A percentile compares a stretch with the other conserved stretches of the same genome.
phyloP scores from a whole-genome alignment of 176 grass and related monocot genomes.

The Coix lacrymajobi region DNA sequence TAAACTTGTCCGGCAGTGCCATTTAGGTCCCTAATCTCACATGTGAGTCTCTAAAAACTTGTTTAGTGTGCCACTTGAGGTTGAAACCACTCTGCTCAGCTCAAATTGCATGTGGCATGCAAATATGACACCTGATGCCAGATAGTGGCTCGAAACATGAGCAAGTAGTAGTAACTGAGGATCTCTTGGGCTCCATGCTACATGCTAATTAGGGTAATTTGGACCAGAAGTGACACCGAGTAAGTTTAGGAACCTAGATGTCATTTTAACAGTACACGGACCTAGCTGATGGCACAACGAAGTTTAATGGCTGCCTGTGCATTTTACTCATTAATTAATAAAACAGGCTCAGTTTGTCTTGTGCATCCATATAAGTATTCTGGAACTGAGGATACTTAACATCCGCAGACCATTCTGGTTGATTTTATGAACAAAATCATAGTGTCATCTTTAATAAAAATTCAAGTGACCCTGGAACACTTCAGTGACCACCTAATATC shows the following conservation, averaged over 20 bases:
- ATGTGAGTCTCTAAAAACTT: background rate
- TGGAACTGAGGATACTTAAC: background rate
- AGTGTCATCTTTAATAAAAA: background rate
- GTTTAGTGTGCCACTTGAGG: background rate
- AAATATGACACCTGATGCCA: background rate
- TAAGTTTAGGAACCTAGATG: background rate
- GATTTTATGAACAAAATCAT: background rate
- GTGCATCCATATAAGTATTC: background rate
- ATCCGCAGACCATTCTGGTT: background rate
- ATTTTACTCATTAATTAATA: background rate
- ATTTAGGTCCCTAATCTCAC: background rate
- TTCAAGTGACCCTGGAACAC: background rate
- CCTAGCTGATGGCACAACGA: background rate
- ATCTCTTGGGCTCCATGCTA: background rate
- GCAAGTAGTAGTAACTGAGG: background rate
- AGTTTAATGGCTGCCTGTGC: background rate
- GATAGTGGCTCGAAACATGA: background rate
- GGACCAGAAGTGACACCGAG: background rate
- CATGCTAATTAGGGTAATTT: background rate
- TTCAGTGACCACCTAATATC: background rate
- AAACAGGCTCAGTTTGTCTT: background rate
- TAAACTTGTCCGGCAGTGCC: background rate
- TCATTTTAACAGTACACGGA: background rate
- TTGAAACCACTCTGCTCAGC: background rate
- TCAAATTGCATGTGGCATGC: background rate